These are phyloP conservation scores for Phascolomyces articulosus DNA, from an alignment of 371 early-diverging fungal genomes.

Conservation along the genomic window DNA sequence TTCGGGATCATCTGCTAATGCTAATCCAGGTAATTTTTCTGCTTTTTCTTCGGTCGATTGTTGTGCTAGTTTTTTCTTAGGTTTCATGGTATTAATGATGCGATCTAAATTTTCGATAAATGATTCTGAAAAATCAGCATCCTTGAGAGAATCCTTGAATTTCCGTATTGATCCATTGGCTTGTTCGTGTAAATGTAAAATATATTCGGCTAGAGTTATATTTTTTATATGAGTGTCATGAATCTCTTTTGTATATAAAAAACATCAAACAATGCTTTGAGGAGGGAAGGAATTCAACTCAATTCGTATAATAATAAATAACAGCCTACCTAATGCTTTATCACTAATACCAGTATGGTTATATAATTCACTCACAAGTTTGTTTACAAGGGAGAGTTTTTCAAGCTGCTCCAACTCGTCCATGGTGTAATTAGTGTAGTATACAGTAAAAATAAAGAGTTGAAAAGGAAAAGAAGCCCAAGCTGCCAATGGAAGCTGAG, in stretches of 20 bases:
- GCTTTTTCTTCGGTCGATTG: slow-evolving; percentile 51
- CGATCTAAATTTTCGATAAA: slow-evolving; percentile 88
- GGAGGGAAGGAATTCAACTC: no score
- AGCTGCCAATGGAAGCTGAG: no score
- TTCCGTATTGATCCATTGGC: slow-evolving; percentile 58
- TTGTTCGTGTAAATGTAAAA: slow-evolving; percentile 75
- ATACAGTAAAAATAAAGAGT: no score
- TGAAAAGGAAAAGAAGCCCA: no score
- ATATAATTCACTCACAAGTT: slow-evolving; percentile 87
- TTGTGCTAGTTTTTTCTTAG: slow-evolving; percentile 45
- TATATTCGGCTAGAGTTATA: slow-evolving; percentile 67
- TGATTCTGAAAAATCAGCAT: slow-evolving; percentile 84
- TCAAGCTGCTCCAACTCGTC: slow-evolving; percentile 85
- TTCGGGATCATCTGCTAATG: slow-evolving; percentile 67
- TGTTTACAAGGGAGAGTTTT: slow-evolving; percentile 87
- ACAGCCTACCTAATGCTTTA: slow-evolving; percentile 67
- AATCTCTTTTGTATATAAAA: no score
- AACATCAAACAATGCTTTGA: no score
- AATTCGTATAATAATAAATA: neutral
- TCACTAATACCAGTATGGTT: slow-evolving; percentile 95
- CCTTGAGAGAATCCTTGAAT: slow-evolving; percentile 76
- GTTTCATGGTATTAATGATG: slow-evolving; percentile 85
- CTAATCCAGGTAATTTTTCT: slow-evolving; percentile 82
- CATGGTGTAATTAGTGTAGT: slow-evolving; percentile 24
- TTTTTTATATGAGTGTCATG: no score